Evolutionary conservation across 2,329 filamentous ascomycete genomes (phyloP).

Genomic region (Pseudogymnoascus pannorum): DNA sequence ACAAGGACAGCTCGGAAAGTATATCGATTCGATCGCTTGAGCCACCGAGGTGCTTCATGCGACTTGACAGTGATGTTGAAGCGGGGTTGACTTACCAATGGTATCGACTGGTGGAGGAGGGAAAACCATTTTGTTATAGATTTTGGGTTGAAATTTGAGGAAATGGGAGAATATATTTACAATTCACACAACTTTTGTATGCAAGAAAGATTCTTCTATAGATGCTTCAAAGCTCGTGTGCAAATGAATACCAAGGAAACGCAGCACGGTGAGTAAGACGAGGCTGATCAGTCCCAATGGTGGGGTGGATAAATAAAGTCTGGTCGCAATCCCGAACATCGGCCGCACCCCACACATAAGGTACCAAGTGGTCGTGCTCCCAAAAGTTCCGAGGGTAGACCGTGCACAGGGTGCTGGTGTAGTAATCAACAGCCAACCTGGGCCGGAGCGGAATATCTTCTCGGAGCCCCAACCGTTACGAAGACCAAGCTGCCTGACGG

Average conservation of each 20-base stretch:
- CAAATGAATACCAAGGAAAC: neutral
- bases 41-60: neutral
- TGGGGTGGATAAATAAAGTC: conserved; percentile 6
- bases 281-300: neutral
- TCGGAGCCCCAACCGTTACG: conserved; percentile 8
- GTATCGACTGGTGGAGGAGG: conserved; percentile 71
- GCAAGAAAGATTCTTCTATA: neutral
- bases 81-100: conserved; percentile 47
- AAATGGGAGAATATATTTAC: conserved; percentile 1
- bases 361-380: neutral
- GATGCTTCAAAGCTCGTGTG: neutral
- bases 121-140: conserved; percentile 41
- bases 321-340: conserved; percentile 2
- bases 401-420: neutral
- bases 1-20: neutral
- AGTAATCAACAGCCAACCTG: neutral
- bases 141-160: neutral
- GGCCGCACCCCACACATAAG: neutral
- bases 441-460: neutral
- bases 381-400: neutral
- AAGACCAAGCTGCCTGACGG: conserved; percentile 8
- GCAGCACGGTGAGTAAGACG: conserved; percentile 2
- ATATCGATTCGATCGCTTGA: neutral
- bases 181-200: neutral
- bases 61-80: neutral